These are phyloP conservation scores for Neurospora discreta DNA, from an alignment of 495 filamentous ascomycete species.

Conservation along the genomic window DNA sequence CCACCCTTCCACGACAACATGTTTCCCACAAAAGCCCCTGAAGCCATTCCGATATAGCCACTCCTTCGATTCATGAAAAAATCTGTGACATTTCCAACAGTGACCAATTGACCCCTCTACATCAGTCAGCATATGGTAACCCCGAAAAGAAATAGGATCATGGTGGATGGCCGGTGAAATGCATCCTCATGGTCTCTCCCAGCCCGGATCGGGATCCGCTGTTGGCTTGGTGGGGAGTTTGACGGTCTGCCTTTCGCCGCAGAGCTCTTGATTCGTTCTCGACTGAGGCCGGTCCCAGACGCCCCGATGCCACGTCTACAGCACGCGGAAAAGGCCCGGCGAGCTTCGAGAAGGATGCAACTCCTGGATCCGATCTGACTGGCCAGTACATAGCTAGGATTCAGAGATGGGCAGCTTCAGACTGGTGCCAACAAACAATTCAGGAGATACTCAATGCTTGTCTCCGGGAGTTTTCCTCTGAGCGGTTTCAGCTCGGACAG, in stretches of 20 bases:
- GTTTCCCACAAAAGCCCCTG: neutral
- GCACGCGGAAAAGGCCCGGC: neutral
- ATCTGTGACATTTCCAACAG: neutral
- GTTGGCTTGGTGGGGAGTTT: neutral
- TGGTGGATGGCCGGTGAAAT: neutral
- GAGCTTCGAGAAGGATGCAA: neutral
- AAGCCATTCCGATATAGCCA: neutral
- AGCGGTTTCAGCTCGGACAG: neutral
- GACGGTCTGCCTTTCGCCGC: neutral
- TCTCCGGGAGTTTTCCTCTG: neutral
- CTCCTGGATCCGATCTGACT: neutral
- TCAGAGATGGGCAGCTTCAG: neutral
- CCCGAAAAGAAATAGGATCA: neutral
- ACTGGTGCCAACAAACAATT: neutral
- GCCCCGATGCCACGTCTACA: neutral
- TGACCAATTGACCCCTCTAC: neutral
- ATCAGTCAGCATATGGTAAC: neutral
- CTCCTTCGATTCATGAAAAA: neutral
- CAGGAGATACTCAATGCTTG: neutral
- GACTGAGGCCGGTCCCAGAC: neutral
- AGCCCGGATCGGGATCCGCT: neutral
- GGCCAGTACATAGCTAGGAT: neutral
- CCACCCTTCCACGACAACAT: neutral
- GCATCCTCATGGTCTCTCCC: neutral
- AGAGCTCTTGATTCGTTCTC: neutral